Evolutionary conservation across 225 moss, liverwort and hornwort genomes (phyloP).

Genomic region (Ulota crispa): DNA sequence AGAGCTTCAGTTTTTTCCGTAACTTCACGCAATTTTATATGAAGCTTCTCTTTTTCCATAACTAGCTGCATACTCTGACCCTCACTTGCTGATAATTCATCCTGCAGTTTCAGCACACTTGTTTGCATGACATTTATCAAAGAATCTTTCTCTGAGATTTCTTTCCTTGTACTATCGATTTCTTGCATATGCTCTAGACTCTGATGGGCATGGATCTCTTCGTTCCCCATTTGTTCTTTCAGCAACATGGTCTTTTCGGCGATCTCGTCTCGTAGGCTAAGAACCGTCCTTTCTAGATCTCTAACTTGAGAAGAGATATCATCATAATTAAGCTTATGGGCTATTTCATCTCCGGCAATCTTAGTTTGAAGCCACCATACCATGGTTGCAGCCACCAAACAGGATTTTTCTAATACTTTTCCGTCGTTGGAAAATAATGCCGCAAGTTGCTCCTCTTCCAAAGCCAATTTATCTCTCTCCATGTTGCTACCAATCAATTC

Average conservation of each 20-base stretch:
- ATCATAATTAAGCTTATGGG: constrained; percentile 18
- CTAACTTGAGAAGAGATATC: constrained; percentile 11
- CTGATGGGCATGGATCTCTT: constrained; percentile 17
- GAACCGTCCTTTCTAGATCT: constrained; percentile 22
- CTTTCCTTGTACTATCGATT: constrained; percentile 15
- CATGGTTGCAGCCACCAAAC: constrained; percentile 34
- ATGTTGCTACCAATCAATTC: constrained; percentile 25
- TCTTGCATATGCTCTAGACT: constrained; percentile 27
- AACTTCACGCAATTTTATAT: constrained; percentile 22
- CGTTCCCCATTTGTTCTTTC: constrained; percentile 21
- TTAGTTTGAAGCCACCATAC: constrained; percentile 41
- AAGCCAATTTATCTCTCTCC: constrained; percentile 11
- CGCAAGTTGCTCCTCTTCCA: constrained; percentile 26
- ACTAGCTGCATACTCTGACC: constrained; percentile 21
- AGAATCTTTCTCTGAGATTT: constrained; percentile 18
- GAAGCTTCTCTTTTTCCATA: constrained; percentile 32
- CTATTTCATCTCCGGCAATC: constrained; percentile 20
- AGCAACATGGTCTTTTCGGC: constrained; percentile 26
- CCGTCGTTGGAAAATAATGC: background rate
- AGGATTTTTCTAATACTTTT: constrained; percentile 20
- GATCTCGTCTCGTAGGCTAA: constrained; percentile 35
- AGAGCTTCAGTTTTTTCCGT: constrained; percentile 6
- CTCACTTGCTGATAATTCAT: constrained; percentile 29
- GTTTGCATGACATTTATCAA: constrained; percentile 16
- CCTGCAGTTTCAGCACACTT: constrained; percentile 35